Evolutionary conservation across 1,139 yeast genomes (phyloP).

Genomic region (Protomyces inouyei): DNA sequence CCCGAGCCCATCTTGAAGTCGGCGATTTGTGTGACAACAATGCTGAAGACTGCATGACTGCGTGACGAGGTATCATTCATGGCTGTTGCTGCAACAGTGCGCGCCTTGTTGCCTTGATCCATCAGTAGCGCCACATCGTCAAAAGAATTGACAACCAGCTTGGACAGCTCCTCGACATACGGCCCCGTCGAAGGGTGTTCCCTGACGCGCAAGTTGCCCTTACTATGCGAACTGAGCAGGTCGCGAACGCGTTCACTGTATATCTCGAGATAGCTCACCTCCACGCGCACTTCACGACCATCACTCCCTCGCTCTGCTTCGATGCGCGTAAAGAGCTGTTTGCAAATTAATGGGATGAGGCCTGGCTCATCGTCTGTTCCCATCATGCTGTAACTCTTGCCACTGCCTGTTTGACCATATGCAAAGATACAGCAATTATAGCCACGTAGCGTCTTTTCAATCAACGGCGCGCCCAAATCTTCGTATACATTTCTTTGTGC

Average conservation of each 20-base stretch:
- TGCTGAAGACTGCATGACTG: slow-evolving; percentile 71
- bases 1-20: slow-evolving; percentile 34
- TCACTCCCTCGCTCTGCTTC: slow-evolving; percentile 32
- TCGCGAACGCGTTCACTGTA: slow-evolving; percentile 68
- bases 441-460: slow-evolving; percentile 63
- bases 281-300: background rate
- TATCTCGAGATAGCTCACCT: slow-evolving; percentile 46
- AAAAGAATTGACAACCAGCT: slow-evolving; percentile 30
- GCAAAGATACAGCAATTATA: slow-evolving; percentile 72
- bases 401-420: slow-evolving; percentile 74
- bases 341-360: slow-evolving; percentile 55
- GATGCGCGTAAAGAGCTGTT: slow-evolving; percentile 51
- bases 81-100: slow-evolving; percentile 65
- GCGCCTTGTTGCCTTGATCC: slow-evolving; percentile 40
- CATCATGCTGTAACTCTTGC: slow-evolving; percentile 73
- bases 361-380: slow-evolving; percentile 54
- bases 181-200: slow-evolving; percentile 57
- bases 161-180: slow-evolving; percentile 50
- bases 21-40: slow-evolving; percentile 50
- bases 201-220: slow-evolving; percentile 47
- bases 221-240: slow-evolving; percentile 40
- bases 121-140: slow-evolving; percentile 31
- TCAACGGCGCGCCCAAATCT: slow-evolving; percentile 52
- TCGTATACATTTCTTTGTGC: slow-evolving; percentile 50
- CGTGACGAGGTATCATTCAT: slow-evolving; percentile 68